A percentile compares a stretch with the other conserved stretches of the same genome.
Evolutionary conservation across 1,284 basidiomycete genomes (phyloP).

Genomic region (Cutaneotrichosporon curvatum): DNA sequence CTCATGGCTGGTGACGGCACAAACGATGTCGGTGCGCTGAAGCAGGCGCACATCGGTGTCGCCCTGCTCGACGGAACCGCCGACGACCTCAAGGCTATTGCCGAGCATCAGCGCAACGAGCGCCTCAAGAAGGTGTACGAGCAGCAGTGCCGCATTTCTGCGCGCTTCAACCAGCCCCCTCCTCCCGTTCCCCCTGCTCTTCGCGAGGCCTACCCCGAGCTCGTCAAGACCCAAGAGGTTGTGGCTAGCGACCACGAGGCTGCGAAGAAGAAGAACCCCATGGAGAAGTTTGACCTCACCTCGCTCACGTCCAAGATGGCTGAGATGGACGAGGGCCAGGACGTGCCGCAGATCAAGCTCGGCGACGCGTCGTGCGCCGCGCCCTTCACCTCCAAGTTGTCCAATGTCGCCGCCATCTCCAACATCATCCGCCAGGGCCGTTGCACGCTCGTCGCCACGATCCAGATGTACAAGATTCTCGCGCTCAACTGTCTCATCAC

Average conservation of each 20-base stretch:
- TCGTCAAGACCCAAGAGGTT: slow-evolving; percentile 78
- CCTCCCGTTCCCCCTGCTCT: slow-evolving; percentile 80
- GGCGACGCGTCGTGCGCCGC: slow-evolving; percentile 94
- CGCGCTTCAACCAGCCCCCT: slow-evolving; percentile 81
- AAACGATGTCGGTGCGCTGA: slow-evolving; percentile 92
- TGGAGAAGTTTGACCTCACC: slow-evolving; percentile 87
- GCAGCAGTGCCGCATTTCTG: slow-evolving; percentile 79
- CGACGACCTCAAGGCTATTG: slow-evolving; percentile 86
- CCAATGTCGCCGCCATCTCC: slow-evolving; percentile 84
- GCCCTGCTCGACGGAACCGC: slow-evolving; percentile 83
- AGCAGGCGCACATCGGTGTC: slow-evolving; percentile 91
- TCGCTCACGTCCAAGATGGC: slow-evolving; percentile 83
- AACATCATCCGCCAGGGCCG: slow-evolving; percentile 95
- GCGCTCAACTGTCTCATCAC: slow-evolving; percentile 93
- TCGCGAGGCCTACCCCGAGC: slow-evolving; percentile 75
- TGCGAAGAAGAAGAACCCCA: slow-evolving; percentile 70
- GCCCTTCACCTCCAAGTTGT: slow-evolving; percentile 91
- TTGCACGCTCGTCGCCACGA: slow-evolving; percentile 90
- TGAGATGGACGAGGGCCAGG: slow-evolving; percentile 80
- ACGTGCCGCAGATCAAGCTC: slow-evolving; percentile 92
- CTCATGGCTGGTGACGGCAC: slow-evolving; percentile 97
- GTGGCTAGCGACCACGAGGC: slow-evolving; percentile 59
- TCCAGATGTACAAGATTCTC: slow-evolving; percentile 98
- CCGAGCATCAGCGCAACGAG: slow-evolving; percentile 80
- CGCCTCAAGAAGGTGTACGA: slow-evolving; percentile 92